These are phyloP conservation scores for Choanephora cucurbitarum DNA, from an alignment of 371 early-diverging fungal species.

Conservation along the genomic window DNA sequence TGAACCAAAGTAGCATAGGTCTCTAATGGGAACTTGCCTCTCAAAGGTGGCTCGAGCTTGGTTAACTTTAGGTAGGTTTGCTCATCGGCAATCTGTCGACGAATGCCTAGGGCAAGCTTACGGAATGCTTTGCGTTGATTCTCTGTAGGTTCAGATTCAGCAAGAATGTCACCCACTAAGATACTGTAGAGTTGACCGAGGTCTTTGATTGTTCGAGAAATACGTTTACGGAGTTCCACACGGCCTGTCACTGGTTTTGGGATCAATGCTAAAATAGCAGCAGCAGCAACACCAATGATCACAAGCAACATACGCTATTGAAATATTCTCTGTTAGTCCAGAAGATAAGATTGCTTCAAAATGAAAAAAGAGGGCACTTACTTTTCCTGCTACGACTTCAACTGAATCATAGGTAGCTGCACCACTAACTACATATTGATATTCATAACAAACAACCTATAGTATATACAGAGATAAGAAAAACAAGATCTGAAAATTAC, in stretches of 20 bases:
- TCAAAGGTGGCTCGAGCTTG: slow-evolving; percentile 43
- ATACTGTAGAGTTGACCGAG: slow-evolving; percentile 41
- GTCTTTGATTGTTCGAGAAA: slow-evolving; percentile 43
- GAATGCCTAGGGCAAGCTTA: slow-evolving; percentile 35
- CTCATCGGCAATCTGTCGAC: slow-evolving; percentile 47
- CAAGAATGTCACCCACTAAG: slow-evolving; percentile 22
- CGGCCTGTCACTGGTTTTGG: slow-evolving; percentile 43
- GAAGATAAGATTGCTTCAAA: neutral
- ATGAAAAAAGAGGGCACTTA: slow-evolving; percentile 11
- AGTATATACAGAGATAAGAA: too few species aligned
- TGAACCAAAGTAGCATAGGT: slow-evolving; percentile 33
- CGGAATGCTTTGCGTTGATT: slow-evolving; percentile 35
- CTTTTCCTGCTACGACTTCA: slow-evolving; percentile 49
- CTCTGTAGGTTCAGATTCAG: slow-evolving; percentile 15
- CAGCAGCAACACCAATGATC: slow-evolving; percentile 40
- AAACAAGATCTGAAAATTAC: too few species aligned
- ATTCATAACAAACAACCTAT: slow-evolving; percentile 38
- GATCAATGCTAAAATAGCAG: slow-evolving; percentile 36
- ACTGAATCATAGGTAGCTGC: slow-evolving; percentile 25
- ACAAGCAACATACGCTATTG: slow-evolving; percentile 43
- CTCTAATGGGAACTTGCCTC: slow-evolving; percentile 43
- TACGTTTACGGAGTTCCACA: slow-evolving; percentile 45
- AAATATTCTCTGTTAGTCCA: neutral
- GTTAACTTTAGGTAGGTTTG: slow-evolving; percentile 31
- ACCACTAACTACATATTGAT: slow-evolving; percentile 27